Base-by-base conservation (phyloP, 192 early-diverging fungal species). In the Rhizophagus prolifer region DNA sequence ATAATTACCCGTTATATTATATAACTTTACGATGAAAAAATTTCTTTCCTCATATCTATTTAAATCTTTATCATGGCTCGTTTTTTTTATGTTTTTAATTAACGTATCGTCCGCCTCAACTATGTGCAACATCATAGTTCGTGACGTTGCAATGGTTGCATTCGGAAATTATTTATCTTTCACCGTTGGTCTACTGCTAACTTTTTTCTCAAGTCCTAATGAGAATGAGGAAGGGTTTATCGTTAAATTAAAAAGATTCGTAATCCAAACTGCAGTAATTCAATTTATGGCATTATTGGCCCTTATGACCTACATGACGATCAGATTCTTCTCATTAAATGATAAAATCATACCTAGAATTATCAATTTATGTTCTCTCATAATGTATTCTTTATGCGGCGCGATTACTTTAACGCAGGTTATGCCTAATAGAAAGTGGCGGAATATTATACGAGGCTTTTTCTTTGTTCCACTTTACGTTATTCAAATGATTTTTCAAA, bases 141-240 rank as follows among this genome's bases (percentile, higher is more conserved):
- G 19, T 30, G 19, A 38, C 30, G 65, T 67, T 4, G 23, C 65
- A 67, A 13, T 8, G 0, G 4, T 67, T 38, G 65, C 65, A 67
- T 67, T 67, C 30, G 65, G 30, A 31, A 67, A 67, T 67, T 67
- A 67, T 67, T 67, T 67, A 67, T 67, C 65, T 2, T 67, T 67
- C 30, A 30, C 65, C 34, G 3, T 25, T 34, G 65, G 65, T 34
- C 4, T 67, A 67, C 10, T 67, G 12, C 30, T 67, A 38, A 30
- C 65, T 21, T 67, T 67, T 21, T 67, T 67, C 14, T 30, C 65
- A n/a, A 67, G 34, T 30, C 65, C 65, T 30, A 4, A 34, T n/a
- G 12, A 14, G 4, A 14, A 34, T 0, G 65, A 67, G 10, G 30
- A 30, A 67, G 36, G 30, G 19, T 34, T 67, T 9, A 21, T 67